Conservation (phyloP, 192 early-diverging fungal genomes). For the Coemansia sp. region DNA sequence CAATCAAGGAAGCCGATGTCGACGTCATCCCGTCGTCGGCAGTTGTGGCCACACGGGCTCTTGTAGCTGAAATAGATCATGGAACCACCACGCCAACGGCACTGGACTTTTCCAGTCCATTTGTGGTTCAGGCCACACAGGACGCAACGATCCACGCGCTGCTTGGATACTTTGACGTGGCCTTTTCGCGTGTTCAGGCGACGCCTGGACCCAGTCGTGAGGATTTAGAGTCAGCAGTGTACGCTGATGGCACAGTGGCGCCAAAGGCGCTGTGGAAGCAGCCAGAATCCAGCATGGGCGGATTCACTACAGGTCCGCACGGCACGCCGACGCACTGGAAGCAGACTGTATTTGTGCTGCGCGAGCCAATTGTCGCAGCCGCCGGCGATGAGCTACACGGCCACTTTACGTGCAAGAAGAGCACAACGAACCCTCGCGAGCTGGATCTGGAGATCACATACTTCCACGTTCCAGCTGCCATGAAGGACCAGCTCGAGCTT, state of each 20-base stretch:
- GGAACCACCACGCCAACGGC: constrained; percentile 63
- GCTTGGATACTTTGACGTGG: constrained; percentile 93
- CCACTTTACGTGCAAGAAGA: constrained; percentile 66
- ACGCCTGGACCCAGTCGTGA: constrained; percentile 34
- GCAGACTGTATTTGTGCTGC: constrained; percentile 83
- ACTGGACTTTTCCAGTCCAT: constrained; percentile 72
- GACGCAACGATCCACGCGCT: constrained; percentile 72
- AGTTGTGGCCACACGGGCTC: constrained; percentile 65
- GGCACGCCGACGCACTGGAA: constrained; percentile 96
- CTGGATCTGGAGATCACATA: constrained; percentile 65
- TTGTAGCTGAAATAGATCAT: constrained; percentile 74
- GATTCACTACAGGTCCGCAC: constrained; percentile 72
- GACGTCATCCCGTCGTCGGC: constrained; percentile 70
- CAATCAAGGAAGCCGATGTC: constrained; percentile 74
- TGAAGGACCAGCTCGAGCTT: neutral
- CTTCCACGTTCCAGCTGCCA: constrained; percentile 22
- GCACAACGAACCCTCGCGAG: constrained; percentile 66
- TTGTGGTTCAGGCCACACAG: constrained; percentile 64
- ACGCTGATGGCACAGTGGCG: constrained; percentile 5
- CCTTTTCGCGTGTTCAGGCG: constrained; percentile 60
- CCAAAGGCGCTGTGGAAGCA: constrained; percentile 32
- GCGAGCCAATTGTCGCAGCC: constrained; percentile 59
- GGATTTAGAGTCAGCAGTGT: constrained; percentile 22
- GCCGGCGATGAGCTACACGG: constrained; percentile 58
- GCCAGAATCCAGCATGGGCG: constrained; percentile 36